Percentiles rank a stretch among this genome's conserved stretches.
These are phyloP conservation scores for Magnusiomyces paraingens DNA, from an alignment of 1,139 yeast genomes.

Conservation along the genomic window DNA sequence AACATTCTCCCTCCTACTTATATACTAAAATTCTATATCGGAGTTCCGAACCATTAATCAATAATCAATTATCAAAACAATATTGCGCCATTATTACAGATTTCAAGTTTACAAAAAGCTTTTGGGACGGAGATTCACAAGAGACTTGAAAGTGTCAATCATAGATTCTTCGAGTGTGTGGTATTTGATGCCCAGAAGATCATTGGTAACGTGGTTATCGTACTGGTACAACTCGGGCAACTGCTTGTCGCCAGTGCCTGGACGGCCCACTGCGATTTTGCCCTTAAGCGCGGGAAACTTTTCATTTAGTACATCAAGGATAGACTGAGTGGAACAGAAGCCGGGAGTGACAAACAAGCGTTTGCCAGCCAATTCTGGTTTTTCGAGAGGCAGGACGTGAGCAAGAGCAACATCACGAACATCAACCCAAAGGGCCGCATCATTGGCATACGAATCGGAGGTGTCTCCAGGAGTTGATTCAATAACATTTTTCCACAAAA, in stretches of 20 bases:
- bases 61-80: no score
- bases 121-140: neutral
- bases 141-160: conserved; percentile 1
- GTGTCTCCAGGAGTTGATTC: neutral
- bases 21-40: no score
- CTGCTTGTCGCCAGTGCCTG: conserved; percentile 7
- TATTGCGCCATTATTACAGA: no score
- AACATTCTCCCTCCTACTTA: no score
- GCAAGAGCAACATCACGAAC: conserved; percentile 47
- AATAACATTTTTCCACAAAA: neutral
- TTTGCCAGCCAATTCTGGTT: conserved; percentile 13
- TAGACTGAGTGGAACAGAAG: conserved; percentile 30
- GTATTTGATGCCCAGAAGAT: conserved; percentile 8
- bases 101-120: no score
- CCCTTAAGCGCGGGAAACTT: conserved; percentile 38
- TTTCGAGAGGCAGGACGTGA: conserved; percentile 39
- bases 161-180: conserved; percentile 3
- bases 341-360: conserved; percentile 15
- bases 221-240: neutral
- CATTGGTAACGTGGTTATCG: conserved; percentile 5
- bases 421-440: conserved; percentile 25
- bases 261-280: conserved; percentile 30
- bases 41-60: no score
- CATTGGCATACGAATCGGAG: conserved; percentile 5
- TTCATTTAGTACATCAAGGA: conserved; percentile 35